Base-by-base conservation (phyloP, 306 rosid genomes). In the Cicer pinnatifidum region DNA sequence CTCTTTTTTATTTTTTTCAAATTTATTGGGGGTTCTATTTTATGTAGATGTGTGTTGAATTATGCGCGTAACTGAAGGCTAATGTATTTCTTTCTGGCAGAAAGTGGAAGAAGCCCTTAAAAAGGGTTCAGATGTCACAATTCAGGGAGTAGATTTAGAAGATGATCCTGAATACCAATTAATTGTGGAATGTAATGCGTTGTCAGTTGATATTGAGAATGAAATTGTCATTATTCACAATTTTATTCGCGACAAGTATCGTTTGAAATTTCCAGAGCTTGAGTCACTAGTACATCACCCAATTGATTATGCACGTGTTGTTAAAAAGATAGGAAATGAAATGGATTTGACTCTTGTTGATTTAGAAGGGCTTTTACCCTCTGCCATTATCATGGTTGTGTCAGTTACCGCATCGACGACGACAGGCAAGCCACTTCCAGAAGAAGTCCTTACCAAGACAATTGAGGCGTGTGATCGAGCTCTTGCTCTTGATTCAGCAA, bases 351-450 rank as follows among this genome's bases (percentile, higher is more conserved):
- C 98, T 56, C 92, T 93, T 67, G 97, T 93, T 65, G 94, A 93
- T 88, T 82, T 91, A 20, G 94, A 93, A 88, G 98, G 97, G 10
- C 90, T 93, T 46, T 77, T 93, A 56, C 98, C 98, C 52, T 93
- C 97, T 0, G 94, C 97, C 72, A 82, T 88, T 74, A 91, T 91
- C 60, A 91, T 93, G 97, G 98, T 89, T 80, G 97, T 93, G 44
- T 93, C 98, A 62, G 92, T 93, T 76, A 93, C 98, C 6, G 96
- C 97, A 38, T 93, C 98, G 23, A 93, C 98, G 53, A 93, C 98
- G 11, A 89, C 96, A 82, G 98, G 96, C 46, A 93, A 93, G 84
- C 98, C 98, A 9, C 98, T 91, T 69, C 92, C 89, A 0, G 92
- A 93, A 72, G 96, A 93, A 28, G 86, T 88, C 19, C 97, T 93